phyloP scores from a whole-genome alignment of 208 protist genomes.

The Acanthamoeba triangularis region DNA sequence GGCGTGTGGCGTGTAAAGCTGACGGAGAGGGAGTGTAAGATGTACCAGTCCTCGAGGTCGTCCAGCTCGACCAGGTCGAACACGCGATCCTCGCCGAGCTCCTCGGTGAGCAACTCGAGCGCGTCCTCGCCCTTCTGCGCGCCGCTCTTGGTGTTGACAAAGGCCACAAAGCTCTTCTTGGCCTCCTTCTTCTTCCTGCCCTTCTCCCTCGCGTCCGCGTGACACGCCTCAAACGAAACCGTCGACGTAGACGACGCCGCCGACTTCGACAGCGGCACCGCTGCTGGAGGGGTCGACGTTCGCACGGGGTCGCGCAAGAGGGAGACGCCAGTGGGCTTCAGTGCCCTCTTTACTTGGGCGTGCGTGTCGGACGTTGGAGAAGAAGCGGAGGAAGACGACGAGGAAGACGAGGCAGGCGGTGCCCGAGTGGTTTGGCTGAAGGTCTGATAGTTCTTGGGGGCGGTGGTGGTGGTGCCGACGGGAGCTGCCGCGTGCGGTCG shows the following conservation, averaged over 20 bases:
- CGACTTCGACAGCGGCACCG: neutral
- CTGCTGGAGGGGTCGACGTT: neutral
- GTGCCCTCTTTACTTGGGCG: neutral
- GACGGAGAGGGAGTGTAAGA: neutral
- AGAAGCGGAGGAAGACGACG: neutral
- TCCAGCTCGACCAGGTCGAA: slow-evolving; percentile 54
- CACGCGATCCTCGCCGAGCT: slow-evolving; percentile 41
- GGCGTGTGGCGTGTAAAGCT: neutral
- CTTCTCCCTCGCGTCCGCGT: neutral
- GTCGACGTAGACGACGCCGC: neutral
- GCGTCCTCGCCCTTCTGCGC: slow-evolving; percentile 19
- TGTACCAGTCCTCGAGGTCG: neutral
- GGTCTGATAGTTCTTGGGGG: neutral
- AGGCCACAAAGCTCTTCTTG: slow-evolving; percentile 34
- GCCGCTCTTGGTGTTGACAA: slow-evolving; percentile 61
- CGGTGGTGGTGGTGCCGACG: no score
- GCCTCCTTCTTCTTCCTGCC: neutral
- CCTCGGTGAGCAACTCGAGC: neutral
- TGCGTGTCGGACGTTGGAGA: neutral
- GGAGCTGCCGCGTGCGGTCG: neutral
- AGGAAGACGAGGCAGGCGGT: neutral
- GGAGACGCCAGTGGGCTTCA: neutral
- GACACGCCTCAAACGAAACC: neutral
- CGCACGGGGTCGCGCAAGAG: neutral
- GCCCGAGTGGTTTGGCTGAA: neutral